A percentile compares a stretch with the other conserved stretches of the same genome.
phyloP scores from a whole-genome alignment of 2,329 filamentous ascomycete genomes.

The Cytospora mali region DNA sequence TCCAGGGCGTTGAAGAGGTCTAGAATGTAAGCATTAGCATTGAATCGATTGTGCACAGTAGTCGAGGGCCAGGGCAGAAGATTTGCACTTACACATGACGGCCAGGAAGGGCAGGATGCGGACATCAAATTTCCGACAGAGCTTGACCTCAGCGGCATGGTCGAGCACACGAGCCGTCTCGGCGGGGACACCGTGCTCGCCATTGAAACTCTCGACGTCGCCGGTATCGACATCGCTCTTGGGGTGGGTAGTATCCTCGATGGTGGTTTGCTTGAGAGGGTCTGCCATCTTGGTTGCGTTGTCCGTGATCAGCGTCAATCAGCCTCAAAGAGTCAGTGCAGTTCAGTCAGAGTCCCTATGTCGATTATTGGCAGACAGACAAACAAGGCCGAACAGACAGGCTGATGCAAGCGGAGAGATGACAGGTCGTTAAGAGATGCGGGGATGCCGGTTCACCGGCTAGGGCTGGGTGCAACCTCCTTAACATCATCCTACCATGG shows the following conservation, averaged over 20 bases:
- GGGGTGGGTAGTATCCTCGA: conserved; percentile 18
- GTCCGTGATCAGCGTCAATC: not conserved
- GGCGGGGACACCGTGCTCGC: conserved; percentile 29
- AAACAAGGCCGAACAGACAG: not conserved
- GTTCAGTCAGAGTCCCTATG: not conserved
- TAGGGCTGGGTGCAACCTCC: not conserved
- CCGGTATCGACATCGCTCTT: conserved; percentile 12
- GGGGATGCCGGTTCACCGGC: not conserved
- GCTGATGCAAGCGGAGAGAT: not conserved
- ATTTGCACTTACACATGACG: conserved; percentile 42
- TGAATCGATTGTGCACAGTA: not conserved
- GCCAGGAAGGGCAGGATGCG: conserved; percentile 48
- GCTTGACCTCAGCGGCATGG: conserved; percentile 43
- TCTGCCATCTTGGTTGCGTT: conserved; percentile 8
- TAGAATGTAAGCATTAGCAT: conserved; percentile 25
- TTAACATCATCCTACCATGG: not conserved
- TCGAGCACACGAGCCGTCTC: conserved; percentile 41
- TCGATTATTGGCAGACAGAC: not conserved
- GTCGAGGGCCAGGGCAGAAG: not conserved
- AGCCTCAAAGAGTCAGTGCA: not conserved
- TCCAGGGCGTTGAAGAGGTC: conserved; percentile 52
- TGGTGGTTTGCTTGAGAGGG: conserved; percentile 15
- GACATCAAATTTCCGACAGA: conserved; percentile 49
- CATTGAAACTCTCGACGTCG: conserved; percentile 34
- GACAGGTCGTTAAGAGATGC: not conserved